Percentiles rank a stretch among this genome's conserved stretches.
Evolutionary conservation across 164 flowering plant genomes (phyloP).

Genomic region (Vitis riparia): DNA sequence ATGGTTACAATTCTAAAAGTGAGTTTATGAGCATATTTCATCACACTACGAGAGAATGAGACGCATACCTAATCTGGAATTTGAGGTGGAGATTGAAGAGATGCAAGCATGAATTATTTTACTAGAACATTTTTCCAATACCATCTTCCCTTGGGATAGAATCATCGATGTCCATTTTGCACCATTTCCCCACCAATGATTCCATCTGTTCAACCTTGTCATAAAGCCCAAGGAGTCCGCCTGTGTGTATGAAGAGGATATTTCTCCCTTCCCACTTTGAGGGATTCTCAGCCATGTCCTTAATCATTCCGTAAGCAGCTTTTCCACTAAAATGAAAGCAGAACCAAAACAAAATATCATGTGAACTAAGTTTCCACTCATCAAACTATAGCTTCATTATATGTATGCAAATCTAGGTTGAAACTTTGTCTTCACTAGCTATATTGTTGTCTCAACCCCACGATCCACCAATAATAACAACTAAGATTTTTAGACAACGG

Average conservation of each 20-base stretch:
- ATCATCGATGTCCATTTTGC: slow-evolving; percentile 62
- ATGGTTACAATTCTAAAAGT: too few species aligned
- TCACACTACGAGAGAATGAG: too few species aligned
- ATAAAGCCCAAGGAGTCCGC: slow-evolving; percentile 87
- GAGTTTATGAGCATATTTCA: too few species aligned
- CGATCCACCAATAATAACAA: too few species aligned
- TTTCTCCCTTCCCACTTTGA: slow-evolving; percentile 85
- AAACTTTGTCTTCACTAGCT: too few species aligned
- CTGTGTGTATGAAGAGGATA: slow-evolving; percentile 88
- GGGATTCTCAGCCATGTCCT: slow-evolving; percentile 79
- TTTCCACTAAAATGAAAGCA: slow-evolving; percentile 60
- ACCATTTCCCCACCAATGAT: slow-evolving; percentile 62
- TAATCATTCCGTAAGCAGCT: slow-evolving; percentile 81
- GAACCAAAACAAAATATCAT: background rate
- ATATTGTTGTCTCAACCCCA: too few species aligned
- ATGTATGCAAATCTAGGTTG: too few species aligned
- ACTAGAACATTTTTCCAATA: slow-evolving; percentile 78
- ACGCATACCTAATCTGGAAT: background rate
- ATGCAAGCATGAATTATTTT: too few species aligned
- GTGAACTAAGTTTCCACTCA: too few species aligned
- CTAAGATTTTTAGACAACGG: too few species aligned
- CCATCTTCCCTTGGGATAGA: slow-evolving; percentile 72
- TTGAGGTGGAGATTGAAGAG: background rate
- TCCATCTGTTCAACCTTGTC: slow-evolving; percentile 78
- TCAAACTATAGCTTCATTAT: too few species aligned